These are phyloP conservation scores for Puccinia triticina DNA, from an alignment of 1,284 basidiomycete genomes.

Conservation along the genomic window DNA sequence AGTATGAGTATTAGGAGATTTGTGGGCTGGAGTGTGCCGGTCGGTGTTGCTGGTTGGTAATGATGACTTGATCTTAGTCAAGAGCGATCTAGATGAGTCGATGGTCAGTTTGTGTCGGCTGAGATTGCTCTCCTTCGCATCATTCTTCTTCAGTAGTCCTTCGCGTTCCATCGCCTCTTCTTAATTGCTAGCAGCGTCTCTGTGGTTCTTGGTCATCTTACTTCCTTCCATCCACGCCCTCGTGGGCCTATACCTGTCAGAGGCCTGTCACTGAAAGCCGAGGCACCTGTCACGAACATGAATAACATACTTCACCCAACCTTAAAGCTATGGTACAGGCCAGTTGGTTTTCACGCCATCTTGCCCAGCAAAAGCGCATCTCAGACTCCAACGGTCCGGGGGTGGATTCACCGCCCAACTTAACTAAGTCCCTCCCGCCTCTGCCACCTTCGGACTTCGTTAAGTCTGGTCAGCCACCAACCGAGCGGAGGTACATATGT, in stretches of 20 bases:
- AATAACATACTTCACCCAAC: too few relatives aligned
- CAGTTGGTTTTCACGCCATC: too few relatives aligned
- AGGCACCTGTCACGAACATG: not conserved
- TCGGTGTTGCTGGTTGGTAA: not conserved
- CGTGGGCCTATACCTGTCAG: not conserved
- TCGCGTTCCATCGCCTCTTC: conserved; percentile 8
- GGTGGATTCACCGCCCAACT: too few relatives aligned
- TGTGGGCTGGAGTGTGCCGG: not conserved
- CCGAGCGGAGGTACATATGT: too few relatives aligned
- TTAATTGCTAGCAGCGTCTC: too few relatives aligned
- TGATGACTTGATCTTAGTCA: conserved; percentile 4
- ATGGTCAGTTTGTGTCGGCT: not conserved
- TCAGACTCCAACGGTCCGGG: too few relatives aligned
- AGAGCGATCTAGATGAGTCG: conserved; percentile 5
- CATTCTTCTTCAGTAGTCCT: not conserved
- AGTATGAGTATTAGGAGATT: not conserved
- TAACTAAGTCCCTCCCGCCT: too few relatives aligned
- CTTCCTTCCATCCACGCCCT: not conserved
- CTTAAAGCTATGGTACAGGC: too few relatives aligned
- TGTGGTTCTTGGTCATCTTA: not conserved
- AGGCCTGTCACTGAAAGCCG: not conserved
- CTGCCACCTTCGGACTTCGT: too few relatives aligned
- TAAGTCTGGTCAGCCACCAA: too few relatives aligned
- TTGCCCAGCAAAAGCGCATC: too few relatives aligned
- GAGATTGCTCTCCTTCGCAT: not conserved